Evolutionary conservation across 2,329 filamentous ascomycete genomes (phyloP).

Genomic region (Aspergillus sp.): DNA sequence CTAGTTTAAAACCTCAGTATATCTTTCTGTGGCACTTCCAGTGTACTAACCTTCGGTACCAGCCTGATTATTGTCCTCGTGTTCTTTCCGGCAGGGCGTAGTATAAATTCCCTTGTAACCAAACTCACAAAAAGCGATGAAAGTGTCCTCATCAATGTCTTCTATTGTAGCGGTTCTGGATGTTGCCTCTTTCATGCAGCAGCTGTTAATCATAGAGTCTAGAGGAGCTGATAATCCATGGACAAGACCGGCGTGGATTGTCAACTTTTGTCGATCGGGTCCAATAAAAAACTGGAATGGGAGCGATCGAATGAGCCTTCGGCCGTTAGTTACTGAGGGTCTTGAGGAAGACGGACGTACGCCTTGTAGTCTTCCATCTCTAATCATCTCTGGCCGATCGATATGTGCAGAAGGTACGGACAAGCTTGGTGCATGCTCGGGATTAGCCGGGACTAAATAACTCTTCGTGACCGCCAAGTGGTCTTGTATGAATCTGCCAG

Average conservation of each 20-base stretch:
- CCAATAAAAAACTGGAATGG: constrained; percentile 2
- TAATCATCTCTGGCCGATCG: background rate
- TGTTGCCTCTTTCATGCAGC: constrained; percentile 1
- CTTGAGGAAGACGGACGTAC: background rate
- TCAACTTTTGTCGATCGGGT: background rate
- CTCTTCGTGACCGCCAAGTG: background rate
- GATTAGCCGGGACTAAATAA: background rate
- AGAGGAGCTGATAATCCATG: background rate
- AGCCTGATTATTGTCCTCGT: background rate
- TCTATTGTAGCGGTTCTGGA: background rate
- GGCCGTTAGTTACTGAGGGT: background rate
- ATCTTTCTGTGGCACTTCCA: background rate
- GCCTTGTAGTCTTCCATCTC: background rate
- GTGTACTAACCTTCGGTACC: background rate
- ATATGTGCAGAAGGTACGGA: background rate
- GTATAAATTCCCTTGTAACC: background rate
- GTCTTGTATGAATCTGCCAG: background rate
- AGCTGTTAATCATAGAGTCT: constrained; percentile 2
- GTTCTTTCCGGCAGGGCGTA: background rate
- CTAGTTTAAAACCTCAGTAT: background rate
- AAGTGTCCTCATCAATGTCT: constrained; percentile 2
- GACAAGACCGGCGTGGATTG: constrained; percentile 2
- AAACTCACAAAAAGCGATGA: background rate
- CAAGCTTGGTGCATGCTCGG: background rate
- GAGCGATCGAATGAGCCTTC: constrained; percentile 1